Evolutionary conservation across 768 basidiomycete genomes (phyloP).

Genomic region (Suillus occidentalis): DNA sequence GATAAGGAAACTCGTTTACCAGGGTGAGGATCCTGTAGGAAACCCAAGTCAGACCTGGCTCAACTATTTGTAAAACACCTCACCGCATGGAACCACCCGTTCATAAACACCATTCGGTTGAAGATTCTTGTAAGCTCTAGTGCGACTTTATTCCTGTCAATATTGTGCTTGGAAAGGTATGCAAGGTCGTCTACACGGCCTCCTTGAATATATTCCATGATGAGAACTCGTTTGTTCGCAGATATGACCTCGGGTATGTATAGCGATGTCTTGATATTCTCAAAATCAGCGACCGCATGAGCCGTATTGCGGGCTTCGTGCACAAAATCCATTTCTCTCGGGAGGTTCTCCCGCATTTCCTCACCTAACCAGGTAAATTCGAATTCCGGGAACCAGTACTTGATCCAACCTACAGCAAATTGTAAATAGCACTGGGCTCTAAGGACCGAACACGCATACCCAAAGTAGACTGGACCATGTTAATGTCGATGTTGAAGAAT

Average conservation of each 20-base stretch:
- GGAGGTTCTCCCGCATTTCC: slow-evolving; percentile 91
- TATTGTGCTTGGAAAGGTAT: slow-evolving; percentile 77
- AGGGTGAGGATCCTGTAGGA: slow-evolving; percentile 78
- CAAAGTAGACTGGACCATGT: slow-evolving; percentile 74
- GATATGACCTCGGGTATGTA: slow-evolving; percentile 85
- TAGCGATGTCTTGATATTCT: slow-evolving; percentile 67
- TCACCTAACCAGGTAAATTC: slow-evolving; percentile 92
- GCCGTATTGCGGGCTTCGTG: slow-evolving; percentile 87
- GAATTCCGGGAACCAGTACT: slow-evolving; percentile 92
- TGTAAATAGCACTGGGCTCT: not conserved
- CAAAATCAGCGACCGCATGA: slow-evolving; percentile 71
- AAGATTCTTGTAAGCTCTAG: slow-evolving; percentile 90
- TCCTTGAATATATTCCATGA: slow-evolving; percentile 95
- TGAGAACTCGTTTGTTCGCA: slow-evolving; percentile 79
- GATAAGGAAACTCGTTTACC: slow-evolving; percentile 40
- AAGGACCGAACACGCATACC: slow-evolving; percentile 38
- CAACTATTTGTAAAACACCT: slow-evolving; percentile 25
- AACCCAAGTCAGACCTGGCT: not conserved
- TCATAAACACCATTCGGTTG: slow-evolving; percentile 92
- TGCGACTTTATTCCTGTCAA: slow-evolving; percentile 93
- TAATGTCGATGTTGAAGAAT: slow-evolving; percentile 89
- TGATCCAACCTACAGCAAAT: slow-evolving; percentile 66
- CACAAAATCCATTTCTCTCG: slow-evolving; percentile 92
- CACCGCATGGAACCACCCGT: slow-evolving; percentile 88
- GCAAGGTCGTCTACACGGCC: slow-evolving; percentile 84